Percentiles rank a stretch among this genome's conserved stretches.
phyloP scores from a whole-genome alignment of 352 stramenopile species.

The Phytopythium cucurbitacearum region DNA sequence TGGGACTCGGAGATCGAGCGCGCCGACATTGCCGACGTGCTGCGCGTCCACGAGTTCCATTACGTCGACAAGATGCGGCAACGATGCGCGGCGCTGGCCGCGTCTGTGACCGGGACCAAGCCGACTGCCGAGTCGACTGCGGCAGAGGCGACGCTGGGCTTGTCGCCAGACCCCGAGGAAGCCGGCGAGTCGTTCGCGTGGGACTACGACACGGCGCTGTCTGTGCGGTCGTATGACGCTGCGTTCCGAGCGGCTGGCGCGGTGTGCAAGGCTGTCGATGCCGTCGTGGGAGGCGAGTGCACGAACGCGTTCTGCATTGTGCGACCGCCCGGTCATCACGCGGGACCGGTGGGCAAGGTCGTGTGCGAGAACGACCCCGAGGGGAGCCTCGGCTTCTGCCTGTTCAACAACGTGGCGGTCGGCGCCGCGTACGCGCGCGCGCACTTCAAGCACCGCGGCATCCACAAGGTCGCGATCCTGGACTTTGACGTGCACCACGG shows the following conservation, averaged over 20 bases:
- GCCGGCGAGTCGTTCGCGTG: constrained; percentile 37
- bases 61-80: constrained; percentile 78
- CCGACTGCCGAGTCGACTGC: constrained; percentile 4
- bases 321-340: constrained; percentile 96
- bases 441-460: constrained; percentile 89
- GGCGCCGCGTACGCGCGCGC: constrained; percentile 93
- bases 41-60: constrained; percentile 88
- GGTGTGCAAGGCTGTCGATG: constrained; percentile 82
- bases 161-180: constrained; percentile 21
- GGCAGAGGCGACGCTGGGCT: neutral
- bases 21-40: constrained; percentile 83
- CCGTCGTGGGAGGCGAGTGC: constrained; percentile 82
- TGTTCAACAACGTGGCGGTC: constrained; percentile 98
- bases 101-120: constrained; percentile 9
- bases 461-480: constrained; percentile 94
- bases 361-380: constrained; percentile 90
- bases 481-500: constrained; percentile 99
- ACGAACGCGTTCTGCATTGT: constrained; percentile 97
- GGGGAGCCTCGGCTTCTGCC: constrained; percentile 92
- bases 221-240: constrained; percentile 67
- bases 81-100: constrained; percentile 35
- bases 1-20: constrained; percentile 66
- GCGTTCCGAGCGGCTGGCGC: constrained; percentile 75
- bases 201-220: constrained; percentile 82
- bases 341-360: constrained; percentile 92